phyloP scores from a whole-genome alignment of 2,329 filamentous ascomycete species.

The Alternaria postmessia region DNA sequence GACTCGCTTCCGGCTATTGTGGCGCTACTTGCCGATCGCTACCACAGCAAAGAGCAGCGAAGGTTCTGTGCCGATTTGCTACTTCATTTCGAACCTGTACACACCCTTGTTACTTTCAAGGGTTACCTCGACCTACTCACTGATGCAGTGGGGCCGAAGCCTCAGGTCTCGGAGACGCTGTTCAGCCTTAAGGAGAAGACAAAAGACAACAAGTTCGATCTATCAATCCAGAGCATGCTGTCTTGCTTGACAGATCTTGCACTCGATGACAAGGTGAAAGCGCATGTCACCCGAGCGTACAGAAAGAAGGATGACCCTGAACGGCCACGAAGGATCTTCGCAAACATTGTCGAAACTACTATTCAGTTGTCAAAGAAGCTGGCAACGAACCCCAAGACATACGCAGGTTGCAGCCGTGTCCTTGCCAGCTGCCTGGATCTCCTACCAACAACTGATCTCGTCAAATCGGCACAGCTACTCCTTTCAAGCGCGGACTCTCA shows the following conservation, averaged over 20 bases:
- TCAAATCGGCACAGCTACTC: slow-evolving; percentile 84
- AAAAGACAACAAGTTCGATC: slow-evolving; percentile 50
- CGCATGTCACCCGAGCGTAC: slow-evolving; percentile 44
- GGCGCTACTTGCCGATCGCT: slow-evolving; percentile 89
- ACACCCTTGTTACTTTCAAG: slow-evolving; percentile 76
- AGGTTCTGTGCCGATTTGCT: slow-evolving; percentile 80
- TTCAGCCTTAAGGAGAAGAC: slow-evolving; percentile 65
- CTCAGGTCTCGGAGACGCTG: slow-evolving; percentile 74
- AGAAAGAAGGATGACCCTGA: slow-evolving; percentile 35
- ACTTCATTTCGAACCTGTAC: slow-evolving; percentile 73
- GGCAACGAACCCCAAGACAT: slow-evolving; percentile 53
- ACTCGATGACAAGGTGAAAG: slow-evolving; percentile 42
- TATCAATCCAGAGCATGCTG: slow-evolving; percentile 50
- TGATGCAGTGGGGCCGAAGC: slow-evolving; percentile 79
- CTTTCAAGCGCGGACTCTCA: slow-evolving; percentile 78
- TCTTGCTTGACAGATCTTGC: slow-evolving; percentile 51
- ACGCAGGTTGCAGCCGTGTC: slow-evolving; percentile 67
- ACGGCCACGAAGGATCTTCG: slow-evolving; percentile 44
- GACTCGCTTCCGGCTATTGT: slow-evolving; percentile 90
- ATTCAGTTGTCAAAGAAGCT: slow-evolving; percentile 69
- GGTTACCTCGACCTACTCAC: slow-evolving; percentile 78
- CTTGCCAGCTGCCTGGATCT: slow-evolving; percentile 83
- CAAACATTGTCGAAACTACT: slow-evolving; percentile 51
- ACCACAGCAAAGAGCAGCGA: slow-evolving; percentile 77
- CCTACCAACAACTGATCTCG: slow-evolving; percentile 85